These are phyloP conservation scores for Wilhelminamyces savonicus DNA, from an alignment of 805 yeast species.

Conservation along the genomic window DNA sequence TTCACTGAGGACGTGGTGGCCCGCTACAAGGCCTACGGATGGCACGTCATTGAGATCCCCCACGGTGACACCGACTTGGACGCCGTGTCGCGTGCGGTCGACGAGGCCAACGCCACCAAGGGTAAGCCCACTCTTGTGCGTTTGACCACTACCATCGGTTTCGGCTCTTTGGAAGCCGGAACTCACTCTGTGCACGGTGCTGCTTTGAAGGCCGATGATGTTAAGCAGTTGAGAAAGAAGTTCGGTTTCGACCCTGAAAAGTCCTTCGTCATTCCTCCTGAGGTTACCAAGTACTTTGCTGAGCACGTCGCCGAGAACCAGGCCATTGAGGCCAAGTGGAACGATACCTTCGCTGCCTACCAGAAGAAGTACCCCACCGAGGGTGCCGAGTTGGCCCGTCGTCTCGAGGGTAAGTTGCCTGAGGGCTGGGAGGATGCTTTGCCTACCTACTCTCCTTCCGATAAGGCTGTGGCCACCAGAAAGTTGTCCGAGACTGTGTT, in stretches of 20 bases:
- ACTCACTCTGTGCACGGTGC: slow-evolving; percentile 94
- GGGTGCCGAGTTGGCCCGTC: slow-evolving; percentile 75
- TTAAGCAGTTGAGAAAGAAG: slow-evolving; percentile 74
- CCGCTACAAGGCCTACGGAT: slow-evolving; percentile 89
- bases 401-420: slow-evolving; percentile 76
- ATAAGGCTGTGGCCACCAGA: slow-evolving; percentile 87
- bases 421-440: slow-evolving; percentile 69
- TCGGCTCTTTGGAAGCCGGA: slow-evolving; percentile 80
- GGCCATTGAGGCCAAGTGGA: slow-evolving; percentile 71
- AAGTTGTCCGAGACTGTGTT: slow-evolving; percentile 83
- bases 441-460: slow-evolving; percentile 75
- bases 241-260: slow-evolving; percentile 87
- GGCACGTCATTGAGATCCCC: slow-evolving; percentile 76
- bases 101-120: slow-evolving; percentile 66
- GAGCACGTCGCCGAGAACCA: slow-evolving; percentile 57
- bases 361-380: slow-evolving; percentile 63
- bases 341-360: slow-evolving; percentile 55
- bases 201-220: slow-evolving; percentile 90
- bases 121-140: slow-evolving; percentile 89
- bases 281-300: slow-evolving; percentile 67
- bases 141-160: slow-evolving; percentile 89
- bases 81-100: slow-evolving; percentile 69
- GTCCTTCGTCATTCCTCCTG: slow-evolving; percentile 72
- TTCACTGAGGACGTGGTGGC: slow-evolving; percentile 87
- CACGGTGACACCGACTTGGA: slow-evolving; percentile 77